These are phyloP conservation scores for Myxozyma lipomycoides DNA, from an alignment of 805 yeast species.

Conservation along the genomic window DNA sequence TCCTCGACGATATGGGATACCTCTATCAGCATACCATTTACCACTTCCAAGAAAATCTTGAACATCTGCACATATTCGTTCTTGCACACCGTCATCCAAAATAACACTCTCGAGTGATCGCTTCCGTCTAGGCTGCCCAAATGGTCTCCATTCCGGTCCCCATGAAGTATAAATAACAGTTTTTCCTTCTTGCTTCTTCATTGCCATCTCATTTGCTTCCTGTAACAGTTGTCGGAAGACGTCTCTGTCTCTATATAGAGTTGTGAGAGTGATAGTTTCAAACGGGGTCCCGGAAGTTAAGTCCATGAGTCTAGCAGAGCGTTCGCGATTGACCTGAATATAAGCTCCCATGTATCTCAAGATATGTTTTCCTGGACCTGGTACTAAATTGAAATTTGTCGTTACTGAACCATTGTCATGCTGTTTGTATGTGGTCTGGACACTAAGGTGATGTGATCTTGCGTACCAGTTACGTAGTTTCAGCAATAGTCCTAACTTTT, in stretches of 20 bases:
- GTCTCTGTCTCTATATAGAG: slow-evolving; percentile 73
- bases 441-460: slow-evolving; percentile 67
- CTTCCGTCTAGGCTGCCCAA: slow-evolving; percentile 91
- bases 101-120: slow-evolving; percentile 81
- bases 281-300: slow-evolving; percentile 89
- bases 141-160: slow-evolving; percentile 99
- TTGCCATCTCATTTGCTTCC: slow-evolving; percentile 82
- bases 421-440: slow-evolving; percentile 78
- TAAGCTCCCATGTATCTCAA: slow-evolving; percentile 81
- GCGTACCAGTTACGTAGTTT: slow-evolving; percentile 13
- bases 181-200: slow-evolving; percentile 81
- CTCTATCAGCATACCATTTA: slow-evolving; percentile 89
- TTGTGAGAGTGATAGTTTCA: slow-evolving; percentile 92
- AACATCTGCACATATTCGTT: slow-evolving; percentile 64
- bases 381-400: slow-evolving; percentile 85
- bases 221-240: slow-evolving; percentile 65
- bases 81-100: slow-evolving; percentile 70
- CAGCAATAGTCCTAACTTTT: not conserved
- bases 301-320: slow-evolving; percentile 85
- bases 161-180: slow-evolving; percentile 90
- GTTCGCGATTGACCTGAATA: slow-evolving; percentile 82
- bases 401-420: slow-evolving; percentile 90
- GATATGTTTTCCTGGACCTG: slow-evolving; percentile 95
- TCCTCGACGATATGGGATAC: slow-evolving; percentile 97
- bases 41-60: slow-evolving; percentile 74